Base-by-base conservation (phyloP, 1,284 basidiomycete species). In the Ceratobasidium sp. region DNA sequence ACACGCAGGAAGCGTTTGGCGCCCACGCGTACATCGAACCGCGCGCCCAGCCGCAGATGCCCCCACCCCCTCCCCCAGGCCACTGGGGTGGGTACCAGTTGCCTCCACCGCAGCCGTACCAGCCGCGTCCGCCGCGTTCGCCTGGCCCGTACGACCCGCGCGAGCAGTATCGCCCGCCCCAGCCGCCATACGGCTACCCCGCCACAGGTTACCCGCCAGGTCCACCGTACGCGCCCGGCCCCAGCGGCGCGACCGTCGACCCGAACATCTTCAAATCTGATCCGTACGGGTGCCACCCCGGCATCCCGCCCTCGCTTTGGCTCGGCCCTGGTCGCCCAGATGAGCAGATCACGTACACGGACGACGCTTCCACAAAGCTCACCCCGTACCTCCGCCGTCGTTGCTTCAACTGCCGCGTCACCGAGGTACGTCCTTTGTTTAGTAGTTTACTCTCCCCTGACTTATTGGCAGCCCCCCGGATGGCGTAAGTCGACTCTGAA, bases 331-430 rank as follows among this genome's bases (percentile, higher is more conserved):
- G 38, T 26, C 64, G 74, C 3, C 54, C 74, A 10, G 86, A 89
- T 46, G 87, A 94, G 54, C 90, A 91, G 73, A 91, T 94, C 5
- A 93, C 94, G 84, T 93, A 94, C 85, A 95, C 94, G 0, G 93
- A 95, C 85, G 94, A 95, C 83, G 94, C 93, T 15, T 92, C 93
- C 0, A 92, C 90, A 64, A 95, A 95, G 85, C 94, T 95, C 84
- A 95, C 94, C 0, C 94, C 94, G 84, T 94, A 94, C 82, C 90
- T 95, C 76, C 92, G 94, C 28, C 88, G 94, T 46, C 88, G 93
- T 17, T 95, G 94, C 86, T 93, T 93, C 88, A 95, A 95, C 86
- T 95, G 94, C 85, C 93, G 94, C 83, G 94, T 94, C 26, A 95
- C 94, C 1, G 94, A 95, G 74, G 74, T 74, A 23, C 40, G 74